phyloP scores from a whole-genome alignment of 306 rosid genomes.

The Quercus variabilis region DNA sequence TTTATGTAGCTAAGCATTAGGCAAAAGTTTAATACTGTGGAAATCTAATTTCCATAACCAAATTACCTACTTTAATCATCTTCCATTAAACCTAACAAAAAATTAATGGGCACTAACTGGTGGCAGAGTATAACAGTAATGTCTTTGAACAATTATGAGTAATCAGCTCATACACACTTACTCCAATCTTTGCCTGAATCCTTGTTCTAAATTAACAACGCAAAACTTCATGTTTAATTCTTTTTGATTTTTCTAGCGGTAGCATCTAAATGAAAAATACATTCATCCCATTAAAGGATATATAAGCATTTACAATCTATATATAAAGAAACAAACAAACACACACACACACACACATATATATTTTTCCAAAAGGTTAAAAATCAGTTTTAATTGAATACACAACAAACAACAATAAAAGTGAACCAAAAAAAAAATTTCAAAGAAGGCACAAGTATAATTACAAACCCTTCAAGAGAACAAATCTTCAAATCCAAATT shows the following conservation, averaged over 20 bases:
- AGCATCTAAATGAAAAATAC: background rate
- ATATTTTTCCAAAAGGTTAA: too few species aligned
- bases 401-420: background rate
- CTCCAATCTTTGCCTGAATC: background rate
- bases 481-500: too few species aligned
- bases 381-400: background rate
- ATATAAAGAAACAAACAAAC: too few species aligned
- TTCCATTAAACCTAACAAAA: background rate
- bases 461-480: background rate
- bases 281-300: background rate
- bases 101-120: background rate
- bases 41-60: background rate
- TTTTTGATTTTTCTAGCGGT: background rate
- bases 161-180: background rate
- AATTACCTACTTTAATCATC: background rate
- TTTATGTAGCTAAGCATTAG: conserved; percentile 6
- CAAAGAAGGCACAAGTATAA: background rate
- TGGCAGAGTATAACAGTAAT: background rate
- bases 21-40: conserved; percentile 16
- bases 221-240: background rate
- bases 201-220: background rate
- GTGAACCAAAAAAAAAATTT: background rate
- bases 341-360: too few species aligned
- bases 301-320: background rate
- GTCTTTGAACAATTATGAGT: background rate